phyloP scores from a whole-genome alignment of 2,329 filamentous ascomycete species.

The Plenodomus lindquistii region DNA sequence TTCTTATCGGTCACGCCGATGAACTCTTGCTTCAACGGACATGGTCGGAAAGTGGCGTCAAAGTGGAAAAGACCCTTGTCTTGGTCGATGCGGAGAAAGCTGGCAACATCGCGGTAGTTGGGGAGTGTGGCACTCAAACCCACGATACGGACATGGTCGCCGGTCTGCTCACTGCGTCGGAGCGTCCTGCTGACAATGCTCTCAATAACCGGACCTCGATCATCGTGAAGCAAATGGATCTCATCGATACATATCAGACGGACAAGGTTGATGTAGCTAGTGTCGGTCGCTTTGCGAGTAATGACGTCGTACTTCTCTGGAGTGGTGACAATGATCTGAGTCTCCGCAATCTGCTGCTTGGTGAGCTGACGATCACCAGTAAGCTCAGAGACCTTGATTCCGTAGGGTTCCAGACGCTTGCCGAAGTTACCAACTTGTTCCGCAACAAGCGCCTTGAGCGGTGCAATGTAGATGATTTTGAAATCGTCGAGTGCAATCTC shows the following conservation, averaged over 20 bases:
- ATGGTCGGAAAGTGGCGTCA: constrained; percentile 90
- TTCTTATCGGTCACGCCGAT: constrained; percentile 97
- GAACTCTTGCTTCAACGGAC: constrained; percentile 93
- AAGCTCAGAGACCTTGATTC: constrained; percentile 90
- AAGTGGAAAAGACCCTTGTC: constrained; percentile 92
- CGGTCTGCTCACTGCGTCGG: constrained; percentile 88
- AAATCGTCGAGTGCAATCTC: constrained; percentile 94
- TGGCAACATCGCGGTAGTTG: constrained; percentile 95
- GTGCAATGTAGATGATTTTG: constrained; percentile 98
- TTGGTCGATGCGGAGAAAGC: constrained; percentile 87
- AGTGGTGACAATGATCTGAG: constrained; percentile 96
- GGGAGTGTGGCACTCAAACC: constrained; percentile 94
- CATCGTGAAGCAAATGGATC: constrained; percentile 96
- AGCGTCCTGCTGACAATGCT: constrained; percentile 96
- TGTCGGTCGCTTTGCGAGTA: constrained; percentile 93
- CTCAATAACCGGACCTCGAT: constrained; percentile 93
- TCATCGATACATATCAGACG: constrained; percentile 96
- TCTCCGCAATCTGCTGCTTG: constrained; percentile 97
- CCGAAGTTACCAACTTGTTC: constrained; percentile 99
- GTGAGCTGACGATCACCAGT: constrained; percentile 98
- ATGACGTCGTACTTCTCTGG: constrained; percentile 99
- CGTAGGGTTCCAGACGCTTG: constrained; percentile 84
- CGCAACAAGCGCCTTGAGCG: constrained; percentile 91
- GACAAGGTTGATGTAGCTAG: constrained; percentile 97
- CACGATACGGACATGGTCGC: constrained; percentile 87